Percentiles rank a stretch among this genome's conserved stretches.
phyloP scores from a whole-genome alignment of 768 basidiomycete genomes.

The Suillus ampliporus region DNA sequence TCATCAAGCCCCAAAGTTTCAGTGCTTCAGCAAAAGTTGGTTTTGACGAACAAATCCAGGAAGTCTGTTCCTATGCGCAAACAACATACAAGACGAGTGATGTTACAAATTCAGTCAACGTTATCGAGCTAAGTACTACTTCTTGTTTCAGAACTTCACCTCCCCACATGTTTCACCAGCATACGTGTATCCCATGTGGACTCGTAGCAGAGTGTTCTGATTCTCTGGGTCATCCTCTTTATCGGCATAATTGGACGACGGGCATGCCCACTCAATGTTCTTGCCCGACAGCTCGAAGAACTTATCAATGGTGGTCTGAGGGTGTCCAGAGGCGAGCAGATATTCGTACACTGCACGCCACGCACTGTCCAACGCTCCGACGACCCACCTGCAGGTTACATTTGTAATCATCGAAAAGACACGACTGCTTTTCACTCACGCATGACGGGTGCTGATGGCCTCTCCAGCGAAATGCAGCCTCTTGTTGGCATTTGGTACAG shows the following conservation, averaged over 20 bases:
- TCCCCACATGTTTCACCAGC: not conserved
- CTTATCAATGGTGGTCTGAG: constrained; percentile 4
- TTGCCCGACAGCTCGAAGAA: constrained; percentile 27
- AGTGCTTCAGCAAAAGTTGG: too few relatives aligned
- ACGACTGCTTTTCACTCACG: too few relatives aligned
- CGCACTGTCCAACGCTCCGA: constrained; percentile 38
- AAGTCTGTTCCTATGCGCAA: not conserved
- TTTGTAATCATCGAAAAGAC: not conserved
- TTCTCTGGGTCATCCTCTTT: not conserved
- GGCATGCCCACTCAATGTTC: constrained; percentile 27
- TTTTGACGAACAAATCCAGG: too few relatives aligned
- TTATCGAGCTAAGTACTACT: too few relatives aligned
- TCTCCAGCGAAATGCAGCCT: too few relatives aligned
- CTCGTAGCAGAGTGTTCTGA: not conserved
- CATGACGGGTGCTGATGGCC: too few relatives aligned
- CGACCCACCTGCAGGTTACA: constrained; percentile 34
- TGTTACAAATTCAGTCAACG: too few relatives aligned
- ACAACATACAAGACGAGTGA: too few relatives aligned
- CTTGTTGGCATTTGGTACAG: too few relatives aligned
- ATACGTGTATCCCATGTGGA: not conserved
- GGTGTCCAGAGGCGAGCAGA: constrained; percentile 8
- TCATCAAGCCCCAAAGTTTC: too few relatives aligned
- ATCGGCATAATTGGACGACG: not conserved
- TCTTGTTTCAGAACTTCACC: not conserved
- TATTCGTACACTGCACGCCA: constrained; percentile 32